A percentile compares a stretch with the other conserved stretches of the same genome.
Conservation (phyloP, 2,329 filamentous ascomycete species). For the Spiromastix sp. region DNA sequence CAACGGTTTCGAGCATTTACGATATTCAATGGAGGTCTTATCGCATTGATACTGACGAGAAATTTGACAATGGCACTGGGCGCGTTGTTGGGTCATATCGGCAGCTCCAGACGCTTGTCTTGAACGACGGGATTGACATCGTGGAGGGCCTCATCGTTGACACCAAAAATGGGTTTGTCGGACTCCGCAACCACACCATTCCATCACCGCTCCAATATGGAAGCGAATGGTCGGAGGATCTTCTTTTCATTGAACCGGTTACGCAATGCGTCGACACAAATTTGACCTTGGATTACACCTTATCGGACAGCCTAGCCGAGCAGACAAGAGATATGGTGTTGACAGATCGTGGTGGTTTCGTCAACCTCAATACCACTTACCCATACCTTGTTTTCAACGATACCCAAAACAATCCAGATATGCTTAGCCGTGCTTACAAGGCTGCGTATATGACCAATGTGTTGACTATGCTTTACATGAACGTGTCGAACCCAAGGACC, state of each 20-base stretch:
- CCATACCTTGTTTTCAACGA: constrained; percentile 22
- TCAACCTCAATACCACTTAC: constrained; percentile 25
- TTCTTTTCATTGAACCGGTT: constrained; percentile 39
- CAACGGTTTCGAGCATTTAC: constrained; percentile 33
- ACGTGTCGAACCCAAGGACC: constrained; percentile 25
- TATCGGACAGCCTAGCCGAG: constrained; percentile 11
- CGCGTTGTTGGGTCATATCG: constrained; percentile 22
- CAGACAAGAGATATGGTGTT: constrained; percentile 20
- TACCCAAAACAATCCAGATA: constrained; percentile 26
- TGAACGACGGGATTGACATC: constrained; percentile 22
- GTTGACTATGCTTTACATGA: constrained; percentile 30
- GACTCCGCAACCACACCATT: constrained; percentile 37
- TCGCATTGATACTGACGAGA: constrained; percentile 10
- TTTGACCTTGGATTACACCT: constrained; percentile 31
- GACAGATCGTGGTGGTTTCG: constrained; percentile 36
- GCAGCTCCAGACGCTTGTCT: constrained; percentile 21
- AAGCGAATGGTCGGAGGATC: constrained; percentile 36
- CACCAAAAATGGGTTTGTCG: constrained; percentile 31
- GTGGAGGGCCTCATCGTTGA: constrained; percentile 39
- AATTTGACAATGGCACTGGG: constrained; percentile 21
- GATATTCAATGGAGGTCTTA: constrained; percentile 32
- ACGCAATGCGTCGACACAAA: constrained; percentile 34
- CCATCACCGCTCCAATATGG: constrained; percentile 26
- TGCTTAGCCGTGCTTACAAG: constrained; percentile 32
- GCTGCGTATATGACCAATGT: constrained; percentile 36